A percentile compares a stretch with the other conserved stretches of the same genome.
Conservation (phyloP, 202 grass and related monocot genomes). For the Zizania palustris region DNA sequence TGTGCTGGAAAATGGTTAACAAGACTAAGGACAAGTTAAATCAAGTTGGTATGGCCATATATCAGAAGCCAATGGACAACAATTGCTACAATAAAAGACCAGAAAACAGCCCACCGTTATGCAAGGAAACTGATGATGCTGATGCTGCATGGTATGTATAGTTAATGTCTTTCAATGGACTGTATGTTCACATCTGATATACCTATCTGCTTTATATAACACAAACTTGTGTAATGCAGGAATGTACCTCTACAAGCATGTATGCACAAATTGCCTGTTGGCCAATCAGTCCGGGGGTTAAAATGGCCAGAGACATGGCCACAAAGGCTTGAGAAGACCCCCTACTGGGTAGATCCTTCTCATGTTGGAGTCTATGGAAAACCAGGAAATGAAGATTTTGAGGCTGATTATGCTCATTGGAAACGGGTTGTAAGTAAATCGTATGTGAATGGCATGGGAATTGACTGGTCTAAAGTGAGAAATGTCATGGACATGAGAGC, state of each 20-base stretch:
- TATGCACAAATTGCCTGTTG: constrained; percentile 85
- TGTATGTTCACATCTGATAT: constrained; percentile 6
- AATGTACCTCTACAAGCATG: constrained; percentile 90
- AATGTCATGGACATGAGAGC: constrained; percentile 99
- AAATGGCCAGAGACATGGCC: constrained; percentile 88
- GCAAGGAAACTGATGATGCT: constrained; percentile 77
- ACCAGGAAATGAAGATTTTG: constrained; percentile 81
- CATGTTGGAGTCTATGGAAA: constrained; percentile 87
- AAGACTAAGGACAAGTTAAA: constrained; percentile 86
- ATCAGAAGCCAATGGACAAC: constrained; percentile 90
- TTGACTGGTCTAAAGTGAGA: constrained; percentile 90
- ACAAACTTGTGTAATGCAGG: constrained; percentile 55
- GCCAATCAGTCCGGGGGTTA: constrained; percentile 51
- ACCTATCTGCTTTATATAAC: constrained; percentile 26
- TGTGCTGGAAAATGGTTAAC: constrained; percentile 96
- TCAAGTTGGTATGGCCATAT: constrained; percentile 90
- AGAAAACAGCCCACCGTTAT: constrained; percentile 76
- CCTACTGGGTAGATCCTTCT: constrained; percentile 85
- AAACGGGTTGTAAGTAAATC: constrained; percentile 90
- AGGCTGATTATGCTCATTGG: constrained; percentile 91
- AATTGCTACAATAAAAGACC: constrained; percentile 88
- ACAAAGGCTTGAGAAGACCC: constrained; percentile 70
- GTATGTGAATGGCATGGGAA: constrained; percentile 86
- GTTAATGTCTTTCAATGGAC: background rate
- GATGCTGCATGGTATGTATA: constrained; percentile 96